Percentiles rank a stretch among this genome's conserved stretches.
These are phyloP conservation scores for Alternaria conjuncta DNA, from an alignment of 2,329 filamentous ascomycete genomes.

Conservation along the genomic window DNA sequence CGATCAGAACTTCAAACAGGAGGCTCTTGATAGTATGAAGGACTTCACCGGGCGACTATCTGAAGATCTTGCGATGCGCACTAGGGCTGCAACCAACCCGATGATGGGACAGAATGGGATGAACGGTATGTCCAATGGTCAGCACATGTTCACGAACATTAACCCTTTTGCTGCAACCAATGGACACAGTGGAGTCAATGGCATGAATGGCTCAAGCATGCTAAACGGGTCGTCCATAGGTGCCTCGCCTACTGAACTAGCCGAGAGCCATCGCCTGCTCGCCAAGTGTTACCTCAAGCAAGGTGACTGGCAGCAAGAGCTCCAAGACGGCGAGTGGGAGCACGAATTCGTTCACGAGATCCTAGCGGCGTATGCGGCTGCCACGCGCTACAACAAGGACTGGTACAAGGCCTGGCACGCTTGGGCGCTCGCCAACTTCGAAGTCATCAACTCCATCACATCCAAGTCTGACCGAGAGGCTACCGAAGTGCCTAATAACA, in stretches of 20 bases:
- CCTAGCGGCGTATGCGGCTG: constrained; percentile 85
- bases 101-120: constrained; percentile 41
- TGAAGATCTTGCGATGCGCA: constrained; percentile 60
- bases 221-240: constrained; percentile 34
- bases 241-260: constrained; percentile 48
- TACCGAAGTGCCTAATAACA: constrained; percentile 66
- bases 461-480: constrained; percentile 68
- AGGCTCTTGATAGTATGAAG: constrained; percentile 63
- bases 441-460: constrained; percentile 86
- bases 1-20: constrained; percentile 53
- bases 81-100: constrained; percentile 44
- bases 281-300: constrained; percentile 96
- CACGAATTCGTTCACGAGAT: constrained; percentile 86
- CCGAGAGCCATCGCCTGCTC: constrained; percentile 72
- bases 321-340: constrained; percentile 89
- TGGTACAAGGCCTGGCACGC: constrained; percentile 99
- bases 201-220: constrained; percentile 44
- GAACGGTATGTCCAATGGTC: constrained; percentile 55
- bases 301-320: constrained; percentile 90
- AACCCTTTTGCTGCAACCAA: constrained; percentile 52
- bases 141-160: constrained; percentile 42
- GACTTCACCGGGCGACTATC: constrained; percentile 67
- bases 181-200: constrained; percentile 59
- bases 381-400: constrained; percentile 89
- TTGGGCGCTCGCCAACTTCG: constrained; percentile 97